Evolutionary conservation across 2,329 filamentous ascomycete genomes (phyloP).

Genomic region (Diaporthe amygdali): DNA sequence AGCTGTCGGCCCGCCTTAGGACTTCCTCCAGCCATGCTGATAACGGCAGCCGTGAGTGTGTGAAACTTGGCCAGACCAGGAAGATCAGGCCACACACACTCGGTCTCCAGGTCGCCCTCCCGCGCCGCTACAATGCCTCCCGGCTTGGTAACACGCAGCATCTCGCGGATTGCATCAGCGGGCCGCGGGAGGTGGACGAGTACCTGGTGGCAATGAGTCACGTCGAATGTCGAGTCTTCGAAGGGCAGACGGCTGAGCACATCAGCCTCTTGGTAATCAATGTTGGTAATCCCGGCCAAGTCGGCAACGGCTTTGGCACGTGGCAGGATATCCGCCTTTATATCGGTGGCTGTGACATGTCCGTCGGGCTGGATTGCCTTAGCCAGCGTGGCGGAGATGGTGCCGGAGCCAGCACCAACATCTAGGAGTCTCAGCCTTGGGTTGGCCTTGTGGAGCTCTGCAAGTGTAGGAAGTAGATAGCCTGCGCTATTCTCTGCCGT

Average conservation of each 20-base stretch:
- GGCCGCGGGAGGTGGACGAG: constrained; percentile 34
- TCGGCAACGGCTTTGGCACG: constrained; percentile 43
- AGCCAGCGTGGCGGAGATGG: constrained; percentile 49
- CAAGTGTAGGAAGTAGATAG: constrained; percentile 36
- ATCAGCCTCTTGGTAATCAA: constrained; percentile 34
- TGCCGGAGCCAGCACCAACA: constrained; percentile 53
- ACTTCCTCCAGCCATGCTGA: constrained; percentile 29
- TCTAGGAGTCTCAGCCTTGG: constrained; percentile 44
- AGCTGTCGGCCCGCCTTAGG: constrained; percentile 33
- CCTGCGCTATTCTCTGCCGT: constrained; percentile 28
- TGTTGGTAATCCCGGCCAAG: constrained; percentile 35
- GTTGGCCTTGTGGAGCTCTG: constrained; percentile 24
- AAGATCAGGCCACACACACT: constrained; percentile 36
- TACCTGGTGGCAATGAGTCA: constrained; percentile 36
- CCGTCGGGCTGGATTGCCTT: constrained; percentile 44
- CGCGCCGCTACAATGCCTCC: constrained; percentile 35
- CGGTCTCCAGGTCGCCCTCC: constrained; percentile 39
- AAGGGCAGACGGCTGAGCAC: constrained; percentile 38
- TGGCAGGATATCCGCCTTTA: constrained; percentile 45
- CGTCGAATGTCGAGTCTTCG: constrained; percentile 34
- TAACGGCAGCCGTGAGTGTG: constrained; percentile 27
- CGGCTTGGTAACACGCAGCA: constrained; percentile 36
- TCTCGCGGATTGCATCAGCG: constrained; percentile 34
- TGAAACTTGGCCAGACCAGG: constrained; percentile 34
- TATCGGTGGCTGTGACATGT: constrained; percentile 48